phyloP scores from a whole-genome alignment of 495 filamentous ascomycete species.

The Corynascus novoguineensis region DNA sequence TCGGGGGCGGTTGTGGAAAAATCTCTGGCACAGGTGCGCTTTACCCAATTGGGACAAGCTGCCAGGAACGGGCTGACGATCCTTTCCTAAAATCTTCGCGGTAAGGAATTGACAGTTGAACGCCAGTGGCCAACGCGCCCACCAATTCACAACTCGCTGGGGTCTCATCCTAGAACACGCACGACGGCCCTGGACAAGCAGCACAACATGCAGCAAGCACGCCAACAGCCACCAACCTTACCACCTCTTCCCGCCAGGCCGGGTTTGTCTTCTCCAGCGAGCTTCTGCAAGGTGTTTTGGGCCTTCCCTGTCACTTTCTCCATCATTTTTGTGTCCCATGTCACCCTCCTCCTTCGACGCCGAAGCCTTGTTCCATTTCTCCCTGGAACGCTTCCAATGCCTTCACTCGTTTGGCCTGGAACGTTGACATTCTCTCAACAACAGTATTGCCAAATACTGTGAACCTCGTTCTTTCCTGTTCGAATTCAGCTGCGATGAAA shows the following conservation, averaged over 20 bases:
- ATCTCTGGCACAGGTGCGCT: background rate
- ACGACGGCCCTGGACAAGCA: no score
- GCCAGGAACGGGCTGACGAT: constrained; percentile 15
- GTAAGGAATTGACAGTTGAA: constrained; percentile 6
- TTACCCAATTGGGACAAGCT: background rate
- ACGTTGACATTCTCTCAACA: background rate
- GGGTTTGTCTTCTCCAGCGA: background rate
- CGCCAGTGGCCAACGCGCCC: background rate
- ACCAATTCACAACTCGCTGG: background rate
- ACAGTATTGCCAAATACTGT: background rate
- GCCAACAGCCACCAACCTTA: background rate
- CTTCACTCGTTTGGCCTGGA: constrained; percentile 18
- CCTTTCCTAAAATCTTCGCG: constrained; percentile 7
- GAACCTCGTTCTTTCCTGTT: background rate
- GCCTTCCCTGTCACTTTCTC: background rate
- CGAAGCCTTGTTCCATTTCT: background rate
- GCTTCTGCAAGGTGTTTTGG: background rate
- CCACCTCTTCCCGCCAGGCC: background rate
- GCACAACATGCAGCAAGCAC: background rate
- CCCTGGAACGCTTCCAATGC: background rate
- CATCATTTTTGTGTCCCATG: background rate
- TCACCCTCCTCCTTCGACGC: background rate
- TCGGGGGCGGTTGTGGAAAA: constrained; percentile 3
- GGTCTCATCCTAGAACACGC: background rate
- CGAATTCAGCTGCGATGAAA: constrained; percentile 1